Base-by-base conservation (phyloP, 805 yeast genomes). In the Candida oleophila region DNA sequence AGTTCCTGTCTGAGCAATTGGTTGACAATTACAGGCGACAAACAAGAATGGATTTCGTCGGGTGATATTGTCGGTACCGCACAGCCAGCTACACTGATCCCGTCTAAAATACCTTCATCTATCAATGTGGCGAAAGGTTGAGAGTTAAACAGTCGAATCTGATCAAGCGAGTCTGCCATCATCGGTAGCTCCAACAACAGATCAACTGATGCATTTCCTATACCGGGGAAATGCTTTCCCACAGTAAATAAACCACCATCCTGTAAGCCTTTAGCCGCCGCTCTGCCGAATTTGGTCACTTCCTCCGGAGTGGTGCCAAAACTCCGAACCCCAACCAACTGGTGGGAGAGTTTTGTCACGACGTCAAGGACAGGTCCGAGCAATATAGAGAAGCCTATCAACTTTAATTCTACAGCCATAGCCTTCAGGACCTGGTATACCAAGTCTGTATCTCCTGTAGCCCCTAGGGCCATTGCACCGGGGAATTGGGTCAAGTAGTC, bases 171-270 rank as follows among this genome's bases (percentile, higher is more conserved):
- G 43, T 82, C 86, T 2, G 77, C 69, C 57, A 82, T 75, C 73
- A 80, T 77, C 4, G 85, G 85, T 25, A 81, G 57, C 48, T 82
- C 85, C 38, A 80, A 61, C 34, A 80, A 61, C 2, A 81, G 73
- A 55, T 81, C 84, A 4, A 82, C 82, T 18, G 75, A 71, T 1
- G 85, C 84, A 45, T 77, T 76, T 3, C 86, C 86, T 44, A 79
- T 80, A 1, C 87, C 87, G 0, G 87, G 87, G 54, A 82, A 82
- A 61, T 82, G 86, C 54, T 82, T 82, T 0, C 84, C 86, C 47
- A 81, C 75, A 2, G 80, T 71, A 33, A 76, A 57, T 11, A 82
- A 56, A 1, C 84, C 83, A 11, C 82, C 83, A 38, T 71, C 78
- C 44, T 68, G 68, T 39, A 78, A 66, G 1, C 86, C 87, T 47